phyloP scores from a whole-genome alignment of 176 grass and related monocot genomes.

The Puccinellia tenuiflora region DNA sequence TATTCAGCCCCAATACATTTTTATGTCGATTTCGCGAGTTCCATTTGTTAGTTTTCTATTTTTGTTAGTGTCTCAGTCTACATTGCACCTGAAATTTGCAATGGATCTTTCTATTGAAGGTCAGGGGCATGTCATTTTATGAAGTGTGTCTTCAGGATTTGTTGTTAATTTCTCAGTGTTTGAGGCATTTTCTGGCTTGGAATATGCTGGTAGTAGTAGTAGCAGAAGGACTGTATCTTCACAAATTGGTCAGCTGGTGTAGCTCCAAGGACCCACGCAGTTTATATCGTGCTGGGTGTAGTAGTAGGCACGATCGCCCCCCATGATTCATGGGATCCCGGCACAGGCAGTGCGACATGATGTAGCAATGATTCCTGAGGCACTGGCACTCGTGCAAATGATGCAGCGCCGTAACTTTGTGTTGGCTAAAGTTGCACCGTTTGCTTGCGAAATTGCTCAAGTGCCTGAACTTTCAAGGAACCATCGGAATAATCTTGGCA shows the following conservation, averaged over 20 bases:
- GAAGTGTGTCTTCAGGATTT: no score
- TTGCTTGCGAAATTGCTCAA: not conserved
- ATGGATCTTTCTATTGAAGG: not conserved
- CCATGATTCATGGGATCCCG: not conserved
- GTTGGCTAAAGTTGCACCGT: not conserved
- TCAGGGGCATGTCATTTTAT: not conserved
- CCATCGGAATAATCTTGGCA: not conserved
- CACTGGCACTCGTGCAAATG: not conserved
- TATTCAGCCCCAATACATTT: no score
- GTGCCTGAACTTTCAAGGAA: not conserved
- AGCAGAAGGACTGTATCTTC: no score
- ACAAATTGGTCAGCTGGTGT: no score
- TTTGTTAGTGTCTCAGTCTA: not conserved
- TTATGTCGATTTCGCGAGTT: no score
- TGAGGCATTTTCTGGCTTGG: no score
- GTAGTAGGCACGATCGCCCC: not conserved
- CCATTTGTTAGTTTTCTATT: not conserved
- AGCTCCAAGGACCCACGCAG: no score
- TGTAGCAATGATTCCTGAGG: not conserved
- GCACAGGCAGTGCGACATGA: not conserved
- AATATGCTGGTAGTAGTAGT: no score
- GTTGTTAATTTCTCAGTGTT: no score
- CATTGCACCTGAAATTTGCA: not conserved
- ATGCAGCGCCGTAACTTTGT: not conserved
- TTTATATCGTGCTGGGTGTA: not conserved